Evolutionary conservation across 2,329 filamentous ascomycete species (phyloP).

Genomic region (Colletotrichum siamense): DNA sequence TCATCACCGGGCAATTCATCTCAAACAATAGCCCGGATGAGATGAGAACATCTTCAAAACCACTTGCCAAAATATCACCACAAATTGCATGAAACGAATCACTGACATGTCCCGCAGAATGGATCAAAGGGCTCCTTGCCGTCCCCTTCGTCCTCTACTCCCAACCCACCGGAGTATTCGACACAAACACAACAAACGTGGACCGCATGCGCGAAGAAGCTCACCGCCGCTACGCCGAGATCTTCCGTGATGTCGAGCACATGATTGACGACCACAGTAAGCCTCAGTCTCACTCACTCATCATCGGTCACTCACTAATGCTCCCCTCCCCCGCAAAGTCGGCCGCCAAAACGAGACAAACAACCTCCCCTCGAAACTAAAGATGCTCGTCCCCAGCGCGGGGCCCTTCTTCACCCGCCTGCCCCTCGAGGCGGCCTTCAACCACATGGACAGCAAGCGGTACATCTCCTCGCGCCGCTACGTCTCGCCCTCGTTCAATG

Average conservation of each 20-base stretch:
- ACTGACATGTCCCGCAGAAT: conserved; percentile 62
- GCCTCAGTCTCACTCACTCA: conserved; percentile 23
- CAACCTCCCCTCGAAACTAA: conserved; percentile 83
- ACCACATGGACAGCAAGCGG: conserved; percentile 83
- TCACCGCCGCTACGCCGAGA: conserved; percentile 90
- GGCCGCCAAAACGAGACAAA: conserved; percentile 70
- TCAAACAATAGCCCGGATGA: not conserved
- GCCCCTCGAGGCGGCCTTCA: conserved; percentile 87
- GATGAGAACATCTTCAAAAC: not conserved
- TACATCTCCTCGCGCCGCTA: conserved; percentile 91
- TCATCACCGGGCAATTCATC: not conserved
- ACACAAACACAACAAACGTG: conserved; percentile 69
- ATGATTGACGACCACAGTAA: conserved; percentile 92
- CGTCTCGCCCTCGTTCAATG: conserved; percentile 96
- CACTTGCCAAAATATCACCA: not conserved
- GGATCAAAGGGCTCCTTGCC: conserved; percentile 93
- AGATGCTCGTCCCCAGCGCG: conserved; percentile 87
- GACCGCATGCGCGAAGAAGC: conserved; percentile 79
- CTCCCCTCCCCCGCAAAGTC: conserved; percentile 53
- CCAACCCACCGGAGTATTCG: conserved; percentile 87
- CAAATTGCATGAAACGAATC: not conserved
- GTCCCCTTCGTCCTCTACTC: conserved; percentile 97
- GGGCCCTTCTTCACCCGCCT: conserved; percentile 94
- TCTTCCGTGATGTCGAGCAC: conserved; percentile 90
- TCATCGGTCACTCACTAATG: not conserved